Evolutionary conservation across 192 early-diverging fungal species (phyloP).

Genomic region (Rhizophagus clarus): DNA sequence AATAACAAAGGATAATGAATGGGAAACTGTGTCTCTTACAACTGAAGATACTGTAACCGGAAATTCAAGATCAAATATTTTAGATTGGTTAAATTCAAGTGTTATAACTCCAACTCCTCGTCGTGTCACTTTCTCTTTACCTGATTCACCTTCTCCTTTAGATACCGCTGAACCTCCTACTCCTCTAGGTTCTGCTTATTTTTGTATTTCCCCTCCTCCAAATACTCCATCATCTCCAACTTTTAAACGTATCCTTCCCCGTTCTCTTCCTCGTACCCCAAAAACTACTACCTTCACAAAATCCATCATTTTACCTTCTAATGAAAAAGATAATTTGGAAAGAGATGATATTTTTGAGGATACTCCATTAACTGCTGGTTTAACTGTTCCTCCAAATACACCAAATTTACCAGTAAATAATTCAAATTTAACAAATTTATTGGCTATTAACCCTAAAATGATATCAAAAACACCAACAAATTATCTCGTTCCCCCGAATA

Average conservation of each 20-base stretch:
- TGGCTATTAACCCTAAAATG: no score
- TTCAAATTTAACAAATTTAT: not conserved
- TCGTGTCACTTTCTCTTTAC: not conserved
- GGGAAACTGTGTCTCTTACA: not conserved
- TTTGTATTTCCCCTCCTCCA: not conserved
- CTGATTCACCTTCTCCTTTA: slow-evolving; percentile 4
- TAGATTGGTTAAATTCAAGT: slow-evolving; percentile 7
- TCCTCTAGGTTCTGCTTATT: slow-evolving; percentile 20
- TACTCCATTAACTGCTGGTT: not conserved
- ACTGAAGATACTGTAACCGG: not conserved
- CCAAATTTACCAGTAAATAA: not conserved
- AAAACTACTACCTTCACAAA: not conserved
- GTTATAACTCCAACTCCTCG: not conserved
- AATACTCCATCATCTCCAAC: not conserved
- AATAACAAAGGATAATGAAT: not conserved
- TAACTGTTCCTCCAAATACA: not conserved
- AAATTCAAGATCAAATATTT: not conserved
- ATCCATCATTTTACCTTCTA: not conserved
- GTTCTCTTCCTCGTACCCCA: not conserved
- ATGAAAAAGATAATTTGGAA: not conserved
- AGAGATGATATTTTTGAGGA: not conserved
- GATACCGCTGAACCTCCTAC: slow-evolving; percentile 29
- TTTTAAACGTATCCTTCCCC: not conserved
- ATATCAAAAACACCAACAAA: no score
- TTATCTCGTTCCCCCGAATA: not conserved